A percentile compares a stretch with the other conserved stretches of the same genome.
phyloP scores from a whole-genome alignment of 2,329 filamentous ascomycete species.

The Endocalyx cinctus region DNA sequence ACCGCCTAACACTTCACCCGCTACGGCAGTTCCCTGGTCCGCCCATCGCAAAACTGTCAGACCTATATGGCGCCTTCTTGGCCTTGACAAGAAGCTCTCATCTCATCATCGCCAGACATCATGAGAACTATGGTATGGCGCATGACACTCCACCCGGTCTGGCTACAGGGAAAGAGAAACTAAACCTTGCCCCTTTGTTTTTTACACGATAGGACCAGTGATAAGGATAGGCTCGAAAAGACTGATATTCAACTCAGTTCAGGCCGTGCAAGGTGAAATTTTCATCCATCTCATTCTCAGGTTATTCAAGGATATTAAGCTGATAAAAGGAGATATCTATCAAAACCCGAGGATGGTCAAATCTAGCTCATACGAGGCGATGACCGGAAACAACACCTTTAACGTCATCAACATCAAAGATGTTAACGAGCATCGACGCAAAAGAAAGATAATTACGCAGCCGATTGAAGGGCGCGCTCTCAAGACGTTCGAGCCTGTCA shows the following conservation, averaged over 20 bases:
- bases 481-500: conserved; percentile 9
- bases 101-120: background rate
- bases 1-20: background rate
- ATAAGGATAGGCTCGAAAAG: background rate
- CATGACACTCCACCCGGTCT: too few relatives aligned
- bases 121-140: background rate
- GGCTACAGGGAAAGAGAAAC: too few relatives aligned
- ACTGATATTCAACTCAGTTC: background rate
- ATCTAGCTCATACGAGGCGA: background rate
- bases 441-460: background rate
- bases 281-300: too few relatives aligned
- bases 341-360: background rate
- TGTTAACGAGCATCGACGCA: background rate
- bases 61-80: background rate
- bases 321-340: background rate
- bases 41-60: conserved; percentile 3
- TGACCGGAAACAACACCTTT: background rate
- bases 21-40: background rate
- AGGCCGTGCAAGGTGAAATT: background rate
- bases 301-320: too few relatives aligned
- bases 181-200: too few relatives aligned
- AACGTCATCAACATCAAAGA: background rate
- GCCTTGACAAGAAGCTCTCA: background rate
- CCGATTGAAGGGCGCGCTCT: background rate
- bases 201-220: background rate